phyloP scores from a whole-genome alignment of 225 moss, liverwort and hornwort genomes.

The Physcomitrium patens region DNA sequence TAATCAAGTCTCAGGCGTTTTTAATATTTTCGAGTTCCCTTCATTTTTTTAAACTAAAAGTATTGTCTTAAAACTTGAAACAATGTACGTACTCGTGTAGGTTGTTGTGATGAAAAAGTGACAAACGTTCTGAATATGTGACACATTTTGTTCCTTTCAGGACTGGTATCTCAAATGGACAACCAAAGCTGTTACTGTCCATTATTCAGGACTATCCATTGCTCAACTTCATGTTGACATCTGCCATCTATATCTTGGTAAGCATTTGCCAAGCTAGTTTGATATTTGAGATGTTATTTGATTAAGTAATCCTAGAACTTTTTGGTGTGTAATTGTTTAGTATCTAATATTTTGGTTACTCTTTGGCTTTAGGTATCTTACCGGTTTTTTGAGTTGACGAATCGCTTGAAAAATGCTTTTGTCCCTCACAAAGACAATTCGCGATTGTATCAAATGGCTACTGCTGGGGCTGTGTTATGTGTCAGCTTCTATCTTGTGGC shows the following conservation, averaged over 20 bases:
- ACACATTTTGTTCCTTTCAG: conserved; percentile 42
- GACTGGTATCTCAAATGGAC: conserved; percentile 83
- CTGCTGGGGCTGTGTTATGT: conserved; percentile 50
- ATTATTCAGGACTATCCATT: conserved; percentile 81
- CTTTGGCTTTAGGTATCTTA: conserved; percentile 66
- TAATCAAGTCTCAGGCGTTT: too few species aligned
- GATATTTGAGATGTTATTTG: conserved; percentile 15
- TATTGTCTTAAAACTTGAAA: too few species aligned
- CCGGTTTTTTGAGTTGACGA: conserved; percentile 86
- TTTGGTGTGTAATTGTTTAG: conserved; percentile 1
- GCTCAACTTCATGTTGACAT: conserved; percentile 91
- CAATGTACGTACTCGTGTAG: too few species aligned
- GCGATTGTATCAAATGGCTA: conserved; percentile 73
- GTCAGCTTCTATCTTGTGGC: conserved; percentile 64
- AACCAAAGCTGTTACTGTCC: conserved; percentile 81
- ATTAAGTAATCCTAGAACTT: neutral
- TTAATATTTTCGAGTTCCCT: too few species aligned
- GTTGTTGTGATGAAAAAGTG: neutral
- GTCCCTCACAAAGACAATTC: conserved; percentile 87
- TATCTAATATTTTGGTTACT: conserved; percentile 18
- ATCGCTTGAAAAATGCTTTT: conserved; percentile 71
- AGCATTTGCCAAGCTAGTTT: neutral
- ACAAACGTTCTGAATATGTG: conserved; percentile 23
- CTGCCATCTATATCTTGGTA: conserved; percentile 83
- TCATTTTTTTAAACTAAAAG: too few species aligned